Evolutionary conservation across 2,329 filamentous ascomycete genomes (phyloP).

Genomic region (Cladophialophora chaetospira): DNA sequence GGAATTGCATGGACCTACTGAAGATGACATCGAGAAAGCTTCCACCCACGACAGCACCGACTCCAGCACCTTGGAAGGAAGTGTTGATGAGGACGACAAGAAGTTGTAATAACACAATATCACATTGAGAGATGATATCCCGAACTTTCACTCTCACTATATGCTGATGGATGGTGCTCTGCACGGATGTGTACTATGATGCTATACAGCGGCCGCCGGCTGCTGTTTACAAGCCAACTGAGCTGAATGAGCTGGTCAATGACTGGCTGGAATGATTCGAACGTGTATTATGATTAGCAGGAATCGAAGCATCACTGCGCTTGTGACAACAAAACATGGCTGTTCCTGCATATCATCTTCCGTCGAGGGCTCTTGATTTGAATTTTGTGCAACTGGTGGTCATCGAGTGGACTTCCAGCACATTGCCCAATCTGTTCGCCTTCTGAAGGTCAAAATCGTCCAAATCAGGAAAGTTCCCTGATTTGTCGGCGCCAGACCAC

Average conservation of each 20-base stretch:
- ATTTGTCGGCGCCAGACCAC: too few relatives aligned
- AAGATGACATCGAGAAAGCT: slow-evolving; percentile 56
- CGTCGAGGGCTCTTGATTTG: too few relatives aligned
- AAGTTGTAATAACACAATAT: slow-evolving; percentile 42
- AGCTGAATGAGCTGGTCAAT: slow-evolving; percentile 2
- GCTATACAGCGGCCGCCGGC: slow-evolving; percentile 12
- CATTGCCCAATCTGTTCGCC: too few relatives aligned
- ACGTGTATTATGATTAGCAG: slow-evolving; percentile 22
- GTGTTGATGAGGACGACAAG: slow-evolving; percentile 58
- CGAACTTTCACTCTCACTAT: slow-evolving; percentile 19
- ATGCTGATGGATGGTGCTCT: slow-evolving; percentile 27
- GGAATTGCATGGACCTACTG: slow-evolving; percentile 68
- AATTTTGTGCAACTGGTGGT: too few relatives aligned
- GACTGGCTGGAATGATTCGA: slow-evolving; percentile 17
- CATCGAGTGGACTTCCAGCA: too few relatives aligned
- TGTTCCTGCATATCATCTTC: too few relatives aligned
- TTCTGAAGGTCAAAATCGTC: too few relatives aligned
- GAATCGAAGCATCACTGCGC: slow-evolving; percentile 10
- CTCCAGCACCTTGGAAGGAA: slow-evolving; percentile 60
- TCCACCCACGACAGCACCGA: slow-evolving; percentile 47
- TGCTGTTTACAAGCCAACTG: slow-evolving; percentile 1
- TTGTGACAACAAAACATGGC: slow-evolving; percentile 12
- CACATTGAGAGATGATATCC: slow-evolving; percentile 14
- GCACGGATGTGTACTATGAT: slow-evolving; percentile 26
- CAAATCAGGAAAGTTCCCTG: too few relatives aligned